Conservation (phyloP, 257 asterid genomes). For the Solanum paucissectum region DNA sequence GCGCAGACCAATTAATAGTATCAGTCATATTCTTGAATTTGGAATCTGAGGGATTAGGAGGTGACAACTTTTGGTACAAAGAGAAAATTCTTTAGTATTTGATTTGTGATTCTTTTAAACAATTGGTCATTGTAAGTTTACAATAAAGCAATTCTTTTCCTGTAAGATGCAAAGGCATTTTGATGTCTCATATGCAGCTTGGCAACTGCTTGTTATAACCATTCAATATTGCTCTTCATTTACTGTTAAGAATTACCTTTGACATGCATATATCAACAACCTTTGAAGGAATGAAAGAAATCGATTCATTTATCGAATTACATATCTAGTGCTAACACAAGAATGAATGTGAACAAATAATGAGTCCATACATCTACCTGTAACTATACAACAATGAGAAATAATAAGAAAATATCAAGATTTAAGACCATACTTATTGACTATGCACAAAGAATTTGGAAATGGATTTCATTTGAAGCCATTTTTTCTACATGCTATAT, state of each 20-base stretch:
- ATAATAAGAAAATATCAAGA: background rate
- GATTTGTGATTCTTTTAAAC: constrained; percentile 18
- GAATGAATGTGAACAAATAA: background rate
- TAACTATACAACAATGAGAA: background rate
- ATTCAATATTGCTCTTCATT: background rate
- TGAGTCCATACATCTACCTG: background rate
- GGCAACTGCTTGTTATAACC: background rate
- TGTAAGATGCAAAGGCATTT: background rate
- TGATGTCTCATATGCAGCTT: background rate
- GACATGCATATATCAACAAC: background rate
- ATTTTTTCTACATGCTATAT: background rate
- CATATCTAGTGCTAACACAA: background rate
- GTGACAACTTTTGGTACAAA: constrained; percentile 7
- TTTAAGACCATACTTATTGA: background rate
- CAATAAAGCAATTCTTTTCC: constrained; percentile 23
- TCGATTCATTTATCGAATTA: background rate
- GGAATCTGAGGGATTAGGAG: background rate
- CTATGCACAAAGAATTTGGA: background rate
- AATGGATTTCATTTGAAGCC: background rate
- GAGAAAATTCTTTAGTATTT: constrained; percentile 47
- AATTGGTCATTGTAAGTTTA: constrained; percentile 23
- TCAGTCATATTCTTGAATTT: background rate
- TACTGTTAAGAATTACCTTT: background rate
- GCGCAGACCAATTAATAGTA: background rate
- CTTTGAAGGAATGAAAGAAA: background rate